Evolutionary conservation across 306 rosid species (phyloP), one percentile per base, ranked within the genome.

Genomic region (Dicorynia guianensis): DNA sequence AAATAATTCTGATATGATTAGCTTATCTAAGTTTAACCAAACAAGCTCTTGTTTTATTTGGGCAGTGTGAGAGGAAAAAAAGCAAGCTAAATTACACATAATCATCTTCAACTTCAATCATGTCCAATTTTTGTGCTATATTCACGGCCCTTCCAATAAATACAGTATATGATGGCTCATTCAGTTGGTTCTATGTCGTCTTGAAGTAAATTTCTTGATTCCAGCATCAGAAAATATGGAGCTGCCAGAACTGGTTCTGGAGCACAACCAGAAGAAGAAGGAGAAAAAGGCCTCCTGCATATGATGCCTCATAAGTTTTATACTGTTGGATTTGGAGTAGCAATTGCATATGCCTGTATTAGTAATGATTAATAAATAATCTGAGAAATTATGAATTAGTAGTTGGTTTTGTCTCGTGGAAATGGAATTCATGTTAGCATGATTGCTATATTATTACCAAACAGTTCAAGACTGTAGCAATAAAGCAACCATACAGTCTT

Each of bases 221-320:
- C 73, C 79, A 69, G 82, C 79, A 63, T 66, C 91, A 8, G 84
- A 81, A 48, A 81, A 53, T 77, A 8, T 70, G n/a, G 87, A 84
- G 74, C 76, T 78, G 33, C 39, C 87, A 12, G 78, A 82, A n/a
- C n/a, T n/a, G n/a, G 33, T 25, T 89, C 4, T 25, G 30, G 87
- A 46, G 59, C 53, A 76, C 59, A 83, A 72, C 74, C 78, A 76
- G 64, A 86, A 83, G 76, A 83, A 64, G 72, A 87, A 85, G 75
- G 91, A 88, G 89, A 91, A 87, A 78, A 87, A 80, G 84, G 69
- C 84, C 85, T 12, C 97, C 97, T 1, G 81, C 87, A 81, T 91
- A 82, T 82, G 91, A 93, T 48, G 92, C 98, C 11, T 87, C 98
- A 97, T 93, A 69, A 58, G 97, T 87, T 76, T 39, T 63, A 66